These are phyloP conservation scores for Penicillium sp. DNA, from an alignment of 2,329 filamentous ascomycete genomes.

Conservation along the genomic window DNA sequence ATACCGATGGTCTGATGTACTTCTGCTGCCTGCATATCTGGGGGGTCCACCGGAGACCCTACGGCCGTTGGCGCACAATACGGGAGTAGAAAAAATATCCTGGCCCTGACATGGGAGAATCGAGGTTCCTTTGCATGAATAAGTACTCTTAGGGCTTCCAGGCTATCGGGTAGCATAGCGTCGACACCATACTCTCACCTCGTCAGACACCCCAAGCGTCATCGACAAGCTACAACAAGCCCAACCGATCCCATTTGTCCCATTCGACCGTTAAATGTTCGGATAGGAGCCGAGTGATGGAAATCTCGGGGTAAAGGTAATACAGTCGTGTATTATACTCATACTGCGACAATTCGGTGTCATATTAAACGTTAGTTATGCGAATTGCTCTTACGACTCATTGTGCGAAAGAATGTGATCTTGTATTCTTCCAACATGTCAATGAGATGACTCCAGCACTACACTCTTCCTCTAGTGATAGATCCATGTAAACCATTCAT, in stretches of 20 bases:
- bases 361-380: no score
- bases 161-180: not conserved
- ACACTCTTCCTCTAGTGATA: not conserved
- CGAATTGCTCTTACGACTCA: not conserved
- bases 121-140: slow-evolving; percentile 10
- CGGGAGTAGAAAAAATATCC: slow-evolving; percentile 4
- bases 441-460: not conserved
- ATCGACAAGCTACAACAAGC: not conserved
- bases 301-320: slow-evolving; percentile 6
- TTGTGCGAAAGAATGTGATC: slow-evolving; percentile 23
- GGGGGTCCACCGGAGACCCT: slow-evolving; percentile 23
- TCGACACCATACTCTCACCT: not conserved
- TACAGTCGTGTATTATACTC: not conserved
- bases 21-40: slow-evolving; percentile 10
- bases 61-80: slow-evolving; percentile 15
- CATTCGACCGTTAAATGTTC: slow-evolving; percentile 5
- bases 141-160: not conserved
- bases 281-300: slow-evolving; percentile 8
- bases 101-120: not conserved
- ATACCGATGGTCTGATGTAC: not conserved
- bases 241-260: not conserved
- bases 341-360: no score
- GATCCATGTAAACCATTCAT: not conserved
- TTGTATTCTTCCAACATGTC: slow-evolving; percentile 2
- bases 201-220: no score